A percentile compares a stretch with the other conserved stretches of the same genome.
phyloP scores from a whole-genome alignment of 352 stramenopile species.

The Ophiocytium majus region DNA sequence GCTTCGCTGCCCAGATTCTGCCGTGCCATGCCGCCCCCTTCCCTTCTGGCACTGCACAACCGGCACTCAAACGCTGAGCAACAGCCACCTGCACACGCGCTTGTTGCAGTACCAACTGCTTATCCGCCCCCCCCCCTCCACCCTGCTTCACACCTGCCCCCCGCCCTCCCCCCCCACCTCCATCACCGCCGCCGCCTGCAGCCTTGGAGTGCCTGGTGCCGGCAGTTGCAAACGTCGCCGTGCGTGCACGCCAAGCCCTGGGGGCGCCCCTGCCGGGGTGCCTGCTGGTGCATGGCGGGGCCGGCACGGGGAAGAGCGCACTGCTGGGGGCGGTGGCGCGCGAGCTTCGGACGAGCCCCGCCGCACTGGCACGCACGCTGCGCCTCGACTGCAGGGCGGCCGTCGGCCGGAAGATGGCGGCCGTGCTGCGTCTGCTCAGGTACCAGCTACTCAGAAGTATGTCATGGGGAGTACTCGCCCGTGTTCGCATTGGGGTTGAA shows the following conservation, averaged over 20 bases:
- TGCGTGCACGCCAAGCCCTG: slow-evolving; percentile 23
- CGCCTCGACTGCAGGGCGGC: slow-evolving; percentile 69
- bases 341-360: slow-evolving; percentile 18
- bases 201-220: slow-evolving; percentile 42
- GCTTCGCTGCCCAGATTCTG: no score
- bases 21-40: not conserved
- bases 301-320: slow-evolving; percentile 73
- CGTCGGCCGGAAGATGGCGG: slow-evolving; percentile 77
- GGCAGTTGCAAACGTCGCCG: slow-evolving; percentile 25
- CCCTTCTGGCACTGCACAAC: not conserved
- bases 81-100: not conserved
- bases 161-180: not conserved
- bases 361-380: slow-evolving; percentile 60
- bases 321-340: slow-evolving; percentile 62
- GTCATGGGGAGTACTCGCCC: no score
- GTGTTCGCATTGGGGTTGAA: no score
- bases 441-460: no score
- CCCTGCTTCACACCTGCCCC: not conserved
- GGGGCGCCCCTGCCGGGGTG: slow-evolving; percentile 21
- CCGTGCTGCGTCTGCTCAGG: slow-evolving; percentile 66
- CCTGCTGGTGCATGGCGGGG: slow-evolving; percentile 67
- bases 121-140: not conserved
- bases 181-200: slow-evolving; percentile 2
- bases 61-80: no score
- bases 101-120: not conserved